These are phyloP conservation scores for Cryptococcus hybrid DNA, from an alignment of 1,284 basidiomycete species.

Conservation along the genomic window DNA sequence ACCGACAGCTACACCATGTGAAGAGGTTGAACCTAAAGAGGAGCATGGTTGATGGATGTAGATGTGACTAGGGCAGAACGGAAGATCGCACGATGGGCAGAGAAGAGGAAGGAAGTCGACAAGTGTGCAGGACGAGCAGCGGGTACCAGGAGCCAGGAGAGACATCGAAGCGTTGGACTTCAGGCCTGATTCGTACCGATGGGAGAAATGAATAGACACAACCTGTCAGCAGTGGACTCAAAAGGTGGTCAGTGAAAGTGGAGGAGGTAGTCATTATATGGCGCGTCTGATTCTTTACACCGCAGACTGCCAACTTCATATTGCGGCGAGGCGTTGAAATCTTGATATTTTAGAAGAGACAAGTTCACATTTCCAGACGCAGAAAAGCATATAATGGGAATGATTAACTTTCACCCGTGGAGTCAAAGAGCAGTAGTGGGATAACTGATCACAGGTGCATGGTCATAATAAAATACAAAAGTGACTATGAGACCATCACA, in stretches of 20 bases:
- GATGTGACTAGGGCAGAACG: slow-evolving; percentile 38
- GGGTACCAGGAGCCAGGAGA: slow-evolving; percentile 30
- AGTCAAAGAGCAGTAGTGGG: too few relatives aligned
- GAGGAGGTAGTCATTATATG: background rate
- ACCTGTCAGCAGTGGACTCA: background rate
- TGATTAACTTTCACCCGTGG: too few relatives aligned
- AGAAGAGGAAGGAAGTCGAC: slow-evolving; percentile 45
- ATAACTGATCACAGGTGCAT: too few relatives aligned
- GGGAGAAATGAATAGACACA: background rate
- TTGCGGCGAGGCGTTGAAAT: too few relatives aligned
- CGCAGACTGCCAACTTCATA: too few relatives aligned
- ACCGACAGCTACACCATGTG: background rate
- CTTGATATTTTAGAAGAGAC: too few relatives aligned
- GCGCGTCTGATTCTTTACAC: too few relatives aligned
- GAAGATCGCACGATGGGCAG: slow-evolving; percentile 27
- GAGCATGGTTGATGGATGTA: slow-evolving; percentile 8
- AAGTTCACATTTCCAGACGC: too few relatives aligned
- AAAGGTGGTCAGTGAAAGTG: background rate
- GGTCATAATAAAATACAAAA: too few relatives aligned
- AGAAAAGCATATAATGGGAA: too few relatives aligned
- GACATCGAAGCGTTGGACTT: slow-evolving; percentile 18
- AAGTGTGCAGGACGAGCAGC: slow-evolving; percentile 29
- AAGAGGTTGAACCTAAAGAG: background rate
- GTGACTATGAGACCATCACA: too few relatives aligned
- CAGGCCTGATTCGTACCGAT: background rate